Percentiles rank a stretch among this genome's conserved stretches.
Conservation (phyloP, 345 rosid species). For the Syzygium aqueum region DNA sequence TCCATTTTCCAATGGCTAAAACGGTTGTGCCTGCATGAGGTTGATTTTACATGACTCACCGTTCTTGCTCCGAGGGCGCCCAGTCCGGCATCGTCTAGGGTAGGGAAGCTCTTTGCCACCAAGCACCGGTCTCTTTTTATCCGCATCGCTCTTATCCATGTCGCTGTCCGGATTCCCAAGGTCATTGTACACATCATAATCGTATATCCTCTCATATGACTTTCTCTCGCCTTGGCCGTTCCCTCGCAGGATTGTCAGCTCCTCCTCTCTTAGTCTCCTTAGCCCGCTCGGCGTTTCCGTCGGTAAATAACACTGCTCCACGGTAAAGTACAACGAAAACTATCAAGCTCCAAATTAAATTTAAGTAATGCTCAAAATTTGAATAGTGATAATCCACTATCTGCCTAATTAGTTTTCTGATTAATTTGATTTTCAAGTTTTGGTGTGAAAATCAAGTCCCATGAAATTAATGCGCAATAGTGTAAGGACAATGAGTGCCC, state of each 20-base stretch:
- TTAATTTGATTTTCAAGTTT: constrained; percentile 5
- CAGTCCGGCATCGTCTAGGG: constrained; percentile 27
- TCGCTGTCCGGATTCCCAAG: constrained; percentile 20
- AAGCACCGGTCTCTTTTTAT: constrained; percentile 15
- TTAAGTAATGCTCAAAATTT: not conserved
- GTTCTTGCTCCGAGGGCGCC: constrained; percentile 8
- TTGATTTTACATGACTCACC: not conserved
- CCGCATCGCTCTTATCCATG: not conserved
- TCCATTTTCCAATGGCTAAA: no score
- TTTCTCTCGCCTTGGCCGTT: constrained; percentile 27
- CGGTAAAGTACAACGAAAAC: not conserved
- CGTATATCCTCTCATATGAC: constrained; percentile 23
- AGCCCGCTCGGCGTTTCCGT: constrained; percentile 25
- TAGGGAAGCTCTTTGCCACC: constrained; percentile 18
- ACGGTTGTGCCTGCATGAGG: no score
- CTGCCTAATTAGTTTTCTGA: not conserved
- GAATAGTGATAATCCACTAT: not conserved
- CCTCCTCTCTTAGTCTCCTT: constrained; percentile 19
- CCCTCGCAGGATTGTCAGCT: constrained; percentile 19
- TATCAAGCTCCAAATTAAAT: not conserved
- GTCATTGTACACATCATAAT: constrained; percentile 31
- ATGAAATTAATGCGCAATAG: not conserved
- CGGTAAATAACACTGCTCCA: constrained; percentile 31
- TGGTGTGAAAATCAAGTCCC: not conserved
- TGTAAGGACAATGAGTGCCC: not conserved